Evolutionary conservation across 306 rosid genomes (phyloP).

Genomic region (Pyrus bretschneideri): DNA sequence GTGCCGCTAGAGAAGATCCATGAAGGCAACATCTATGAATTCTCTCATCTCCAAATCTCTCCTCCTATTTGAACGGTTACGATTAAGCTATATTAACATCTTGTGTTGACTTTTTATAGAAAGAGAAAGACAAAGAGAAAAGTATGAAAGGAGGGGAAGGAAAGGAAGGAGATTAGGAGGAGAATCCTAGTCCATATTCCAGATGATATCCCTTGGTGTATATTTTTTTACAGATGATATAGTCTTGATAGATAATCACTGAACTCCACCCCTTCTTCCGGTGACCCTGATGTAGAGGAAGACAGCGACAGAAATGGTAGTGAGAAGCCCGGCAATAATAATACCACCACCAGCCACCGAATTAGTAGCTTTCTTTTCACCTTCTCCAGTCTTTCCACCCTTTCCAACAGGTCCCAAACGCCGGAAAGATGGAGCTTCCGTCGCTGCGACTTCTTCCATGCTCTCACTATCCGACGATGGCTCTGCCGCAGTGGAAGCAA

Average conservation of each 20-base stretch:
- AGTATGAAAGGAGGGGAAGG: too few species aligned
- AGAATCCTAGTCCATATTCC: too few species aligned
- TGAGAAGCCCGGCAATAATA: slow-evolving; percentile 78
- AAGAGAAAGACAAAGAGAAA: too few species aligned
- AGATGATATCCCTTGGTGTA: too few species aligned
- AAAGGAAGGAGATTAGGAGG: accelerated
- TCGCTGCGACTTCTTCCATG: too few species aligned
- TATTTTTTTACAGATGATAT: too few species aligned
- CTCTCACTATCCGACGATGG: slow-evolving; percentile 13
- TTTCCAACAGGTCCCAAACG: slow-evolving; percentile 26
- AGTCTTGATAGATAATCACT: not conserved
- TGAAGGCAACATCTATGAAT: too few species aligned
- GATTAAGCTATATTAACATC: too few species aligned
- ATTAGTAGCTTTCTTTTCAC: slow-evolving; percentile 34
- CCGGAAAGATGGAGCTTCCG: slow-evolving; percentile 49
- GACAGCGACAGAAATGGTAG: slow-evolving; percentile 71
- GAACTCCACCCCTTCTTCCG: slow-evolving; percentile 29
- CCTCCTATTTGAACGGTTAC: too few species aligned
- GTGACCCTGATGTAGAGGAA: slow-evolving; percentile 84
- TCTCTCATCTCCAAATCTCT: too few species aligned
- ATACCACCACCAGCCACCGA: slow-evolving; percentile 91
- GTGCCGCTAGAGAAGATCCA: too few species aligned
- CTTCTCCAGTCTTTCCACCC: not conserved
- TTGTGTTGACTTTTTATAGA: too few species aligned
- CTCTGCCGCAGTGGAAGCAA: slow-evolving; percentile 18